Evolutionary conservation across 139 green algal species (phyloP), one percentile per base, ranked within the genome.

Genomic region (Ettlia oleoabundans): DNA sequence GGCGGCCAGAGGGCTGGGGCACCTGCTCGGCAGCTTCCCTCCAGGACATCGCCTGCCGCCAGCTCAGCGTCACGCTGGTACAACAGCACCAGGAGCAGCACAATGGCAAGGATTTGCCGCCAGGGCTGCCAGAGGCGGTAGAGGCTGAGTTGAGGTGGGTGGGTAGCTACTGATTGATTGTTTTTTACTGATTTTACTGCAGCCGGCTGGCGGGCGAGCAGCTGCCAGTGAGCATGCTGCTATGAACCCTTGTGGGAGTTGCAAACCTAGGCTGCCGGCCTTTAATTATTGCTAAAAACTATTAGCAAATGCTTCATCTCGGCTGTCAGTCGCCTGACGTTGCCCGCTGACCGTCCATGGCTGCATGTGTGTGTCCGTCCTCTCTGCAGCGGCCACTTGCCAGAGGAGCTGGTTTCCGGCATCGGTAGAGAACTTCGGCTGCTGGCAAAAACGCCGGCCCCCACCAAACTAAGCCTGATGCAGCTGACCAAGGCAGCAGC

Each of bases 401-500:
- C 76, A 3, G 53, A 73, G 30, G 58, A 71, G n/a, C 1, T 82
- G 35, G 42, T 18, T 2, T 19, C 61, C 8, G 7, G 61, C n/a
- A 71, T 82, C 40, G 21, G 10, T 5, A 58, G 61, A 3, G 38
- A 82, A 10, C 76, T 82, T 28, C 62, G 41, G n/a, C 69, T 84
- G 38, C 78, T 84, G 41, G 22, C 43, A n/a, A 15, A 32, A 1
- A 7, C 64, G n/a, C 78, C 78, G 15, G n/a, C n/a, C 3, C 38
- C 78, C 69, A 70, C 78, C 41, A 84, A 84, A 65, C 69, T 84
- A 2, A 69, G n/a, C 53, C 43, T 84, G 37, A 41, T 51, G 9
- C 30, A 51, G 38, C 43, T 68, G 1, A 42, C n/a, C 78, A 84
- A 79, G 38, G 43, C 42, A 2, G 78, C 78, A 2, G 73, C 37